Evolutionary conservation across 257 asterid species (phyloP), one percentile per base, ranked within the genome.

Genomic region (Solanum megistacrolobum): DNA sequence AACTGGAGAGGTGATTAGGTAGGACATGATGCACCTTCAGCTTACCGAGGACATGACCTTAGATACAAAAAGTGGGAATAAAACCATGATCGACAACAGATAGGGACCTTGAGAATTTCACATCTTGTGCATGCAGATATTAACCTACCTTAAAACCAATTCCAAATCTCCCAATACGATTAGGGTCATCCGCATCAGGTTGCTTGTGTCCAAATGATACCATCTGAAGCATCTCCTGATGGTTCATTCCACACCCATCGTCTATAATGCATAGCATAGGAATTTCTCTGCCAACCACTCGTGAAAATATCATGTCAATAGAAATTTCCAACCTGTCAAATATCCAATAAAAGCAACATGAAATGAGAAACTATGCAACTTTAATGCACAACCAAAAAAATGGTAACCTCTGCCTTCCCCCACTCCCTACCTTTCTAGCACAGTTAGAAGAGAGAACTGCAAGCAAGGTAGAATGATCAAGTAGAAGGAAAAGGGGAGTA

Each of bases 161-260:
- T 78, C 98, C 98, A 86, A 93, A 95, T 91, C 92, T 94, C 75
- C 98, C 98, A 41, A 95, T 93, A 72, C 82, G 94, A 88, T 95
- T 86, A 23, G 93, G 90, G 81, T 93, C 94, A 89, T 91, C 94
- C 27, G 69, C 86, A 79, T 89, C 93, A 72, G 94, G 91, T 89
- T 92, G 95, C 48, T 73, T 90, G 86, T 93, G 98, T 76, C 98
- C 98, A 92, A 95, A 94, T 58, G 96, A 90, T 87, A 95, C 73
- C 98, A 95, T 94, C 89, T 90, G 92, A 83, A 78, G 87, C 90
- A 94, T 90, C 84, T 92, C 95, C 76, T 90, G 87, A 92, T 94
- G 96, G 86, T 87, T 89, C 98, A 95, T 93, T 84, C 98, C 98
- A 65, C 84, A 91, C 36, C 98, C 98, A 92, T 95, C 93, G 87